Percentiles rank a stretch among this genome's conserved stretches.
Conservation (phyloP, 2,329 filamentous ascomycete genomes). For the Pseudogymnoascus sp. region DNA sequence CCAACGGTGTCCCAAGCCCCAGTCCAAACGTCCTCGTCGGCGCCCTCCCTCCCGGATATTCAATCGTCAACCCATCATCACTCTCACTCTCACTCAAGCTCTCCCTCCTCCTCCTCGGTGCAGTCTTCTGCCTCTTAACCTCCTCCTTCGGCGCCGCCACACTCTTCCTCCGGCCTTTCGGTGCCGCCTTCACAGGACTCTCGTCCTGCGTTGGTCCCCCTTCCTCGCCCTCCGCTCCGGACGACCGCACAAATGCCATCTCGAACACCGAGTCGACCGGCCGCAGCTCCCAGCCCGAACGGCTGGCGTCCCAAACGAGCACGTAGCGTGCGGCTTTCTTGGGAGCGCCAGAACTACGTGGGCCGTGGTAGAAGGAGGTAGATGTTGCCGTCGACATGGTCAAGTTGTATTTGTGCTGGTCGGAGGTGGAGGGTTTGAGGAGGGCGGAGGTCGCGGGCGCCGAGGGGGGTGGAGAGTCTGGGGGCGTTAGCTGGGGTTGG, state of each 20-base stretch:
- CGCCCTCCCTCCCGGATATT: conserved; percentile 50
- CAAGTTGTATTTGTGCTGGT: conserved; percentile 39
- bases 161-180: conserved; percentile 16
- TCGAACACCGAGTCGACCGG: conserved; percentile 74
- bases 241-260: conserved; percentile 64
- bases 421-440: conserved; percentile 43
- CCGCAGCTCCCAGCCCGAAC: conserved; percentile 75
- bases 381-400: conserved; percentile 46
- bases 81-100: conserved; percentile 40
- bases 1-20: neutral
- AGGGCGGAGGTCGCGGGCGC: conserved; percentile 36
- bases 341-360: conserved; percentile 42
- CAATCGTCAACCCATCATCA: conserved; percentile 52
- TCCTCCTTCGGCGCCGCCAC: conserved; percentile 26
- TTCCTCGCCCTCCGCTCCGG: conserved; percentile 52
- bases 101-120: conserved; percentile 11
- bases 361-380: conserved; percentile 53
- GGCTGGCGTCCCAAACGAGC: conserved; percentile 69
- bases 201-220: conserved; percentile 17
- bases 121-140: conserved; percentile 27
- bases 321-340: conserved; percentile 43
- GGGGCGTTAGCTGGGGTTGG: neutral
- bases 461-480: conserved; percentile 41
- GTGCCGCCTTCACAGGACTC: conserved; percentile 17
- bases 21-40: conserved; percentile 18